Evolutionary conservation across 495 filamentous ascomycete species (phyloP).

Genomic region (Aspergillus panamensis): DNA sequence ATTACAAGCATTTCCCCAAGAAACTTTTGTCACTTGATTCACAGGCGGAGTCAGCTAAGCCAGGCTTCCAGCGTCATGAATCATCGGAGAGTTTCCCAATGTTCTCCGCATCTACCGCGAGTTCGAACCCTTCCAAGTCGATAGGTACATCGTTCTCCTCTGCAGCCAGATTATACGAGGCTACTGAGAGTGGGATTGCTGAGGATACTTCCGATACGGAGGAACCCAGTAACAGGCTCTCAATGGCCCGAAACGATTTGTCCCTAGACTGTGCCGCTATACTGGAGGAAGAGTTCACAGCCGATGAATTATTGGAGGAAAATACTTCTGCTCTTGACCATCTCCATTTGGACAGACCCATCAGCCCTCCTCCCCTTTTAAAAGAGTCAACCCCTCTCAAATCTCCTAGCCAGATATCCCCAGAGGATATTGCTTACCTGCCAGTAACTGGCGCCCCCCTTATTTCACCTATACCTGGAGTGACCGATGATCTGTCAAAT

Average conservation of each 20-base stretch:
- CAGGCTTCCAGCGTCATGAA: constrained; percentile 57
- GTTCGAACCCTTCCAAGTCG: constrained; percentile 48
- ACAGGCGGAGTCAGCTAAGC: constrained; percentile 30
- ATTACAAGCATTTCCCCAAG: constrained; percentile 45
- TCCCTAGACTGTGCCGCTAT: constrained; percentile 19
- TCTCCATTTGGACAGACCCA: constrained; percentile 41
- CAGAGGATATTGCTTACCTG: constrained; percentile 1
- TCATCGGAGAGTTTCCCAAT: constrained; percentile 80
- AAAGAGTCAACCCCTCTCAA: constrained; percentile 38
- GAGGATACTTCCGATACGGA: constrained; percentile 13
- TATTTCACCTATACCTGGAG: constrained; percentile 17
- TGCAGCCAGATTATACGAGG: constrained; percentile 22
- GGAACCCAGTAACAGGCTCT: constrained; percentile 11
- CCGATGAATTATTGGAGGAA: constrained; percentile 26
- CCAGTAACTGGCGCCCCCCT: neutral
- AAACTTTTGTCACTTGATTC: constrained; percentile 44
- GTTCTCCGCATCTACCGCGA: constrained; percentile 74
- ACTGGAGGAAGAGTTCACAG: constrained; percentile 23
- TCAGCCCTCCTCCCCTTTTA: constrained; percentile 38
- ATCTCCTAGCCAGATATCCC: constrained; percentile 7
- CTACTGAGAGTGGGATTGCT: constrained; percentile 10
- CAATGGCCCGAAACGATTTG: constrained; percentile 22
- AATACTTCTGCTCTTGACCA: constrained; percentile 19
- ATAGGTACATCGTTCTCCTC: constrained; percentile 43
- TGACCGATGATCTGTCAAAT: constrained; percentile 25